Evolutionary conservation across 2,329 filamentous ascomycete species (phyloP).

Genomic region (Fusarium keratoplasticum): DNA sequence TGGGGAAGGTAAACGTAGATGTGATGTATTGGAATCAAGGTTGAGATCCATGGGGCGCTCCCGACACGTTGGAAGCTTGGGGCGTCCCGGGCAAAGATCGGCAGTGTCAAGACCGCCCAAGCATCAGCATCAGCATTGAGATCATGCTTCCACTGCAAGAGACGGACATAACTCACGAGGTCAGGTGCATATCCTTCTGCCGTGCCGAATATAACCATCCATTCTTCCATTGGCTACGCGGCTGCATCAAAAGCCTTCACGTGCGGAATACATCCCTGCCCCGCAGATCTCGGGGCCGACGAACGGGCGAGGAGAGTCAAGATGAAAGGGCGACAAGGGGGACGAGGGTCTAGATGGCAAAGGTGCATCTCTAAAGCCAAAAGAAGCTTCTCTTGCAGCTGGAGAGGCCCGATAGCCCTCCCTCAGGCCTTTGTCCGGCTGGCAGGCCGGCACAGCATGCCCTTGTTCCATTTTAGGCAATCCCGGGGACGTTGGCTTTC

Average conservation of each 20-base stretch:
- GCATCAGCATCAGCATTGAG: neutral
- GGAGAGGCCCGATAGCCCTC: neutral
- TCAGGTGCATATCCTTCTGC: neutral
- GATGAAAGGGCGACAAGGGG: neutral
- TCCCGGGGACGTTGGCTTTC: conserved; percentile 16
- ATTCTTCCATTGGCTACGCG: neutral
- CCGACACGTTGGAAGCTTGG: conserved; percentile 20
- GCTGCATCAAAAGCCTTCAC: conserved; percentile 2
- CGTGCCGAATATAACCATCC: neutral
- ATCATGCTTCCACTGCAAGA: neutral
- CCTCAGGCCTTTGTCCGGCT: neutral
- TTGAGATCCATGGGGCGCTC: neutral
- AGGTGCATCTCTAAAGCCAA: neutral
- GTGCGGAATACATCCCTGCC: neutral
- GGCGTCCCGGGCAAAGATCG: conserved; percentile 15
- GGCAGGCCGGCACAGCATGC: neutral
- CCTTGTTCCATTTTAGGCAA: conserved; percentile 31
- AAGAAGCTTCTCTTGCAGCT: conserved; percentile 4
- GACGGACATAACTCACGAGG: neutral
- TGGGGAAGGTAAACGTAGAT: neutral
- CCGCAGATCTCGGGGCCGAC: neutral
- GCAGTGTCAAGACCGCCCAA: conserved; percentile 1
- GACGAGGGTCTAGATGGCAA: neutral
- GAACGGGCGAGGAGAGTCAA: neutral
- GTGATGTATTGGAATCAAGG: neutral